Evolutionary conservation across 2,329 filamentous ascomycete species (phyloP), one percentile per base, ranked within the genome.

Genomic region (Botrytis hyacinthi): DNA sequence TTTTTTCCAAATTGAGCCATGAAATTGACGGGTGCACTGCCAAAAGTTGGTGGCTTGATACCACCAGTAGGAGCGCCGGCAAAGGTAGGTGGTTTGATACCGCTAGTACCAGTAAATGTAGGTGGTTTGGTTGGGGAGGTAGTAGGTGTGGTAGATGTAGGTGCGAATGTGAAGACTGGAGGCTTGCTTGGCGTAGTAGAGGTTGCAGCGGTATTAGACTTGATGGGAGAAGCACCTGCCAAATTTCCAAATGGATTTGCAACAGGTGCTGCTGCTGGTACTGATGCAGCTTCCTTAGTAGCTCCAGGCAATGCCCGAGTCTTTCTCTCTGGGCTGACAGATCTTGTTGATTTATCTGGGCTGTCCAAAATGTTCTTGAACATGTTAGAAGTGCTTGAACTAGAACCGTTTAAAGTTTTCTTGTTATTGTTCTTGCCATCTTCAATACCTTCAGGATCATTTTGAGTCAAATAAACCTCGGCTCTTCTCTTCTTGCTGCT

Each of bases 301-400:
- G 61, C 48, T 46, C 62, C 71, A 57, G 61, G 54, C 10, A 76
- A 65, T 61, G 72, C 46, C 29, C 70, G 57, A 3, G 62, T 71
- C 62, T 77, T 80, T 71, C 77, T 79, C 40, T 75, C 73, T n/a
- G 78, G 76, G 46, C 75, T 78, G 22, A 29, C 44, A n/a, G 37
- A 46, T 4, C 72, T 74, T 26, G 54, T 32, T 44, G 75, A 35
- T 20, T 76, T 76, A 3, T 74, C 71, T 37, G 77, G 78, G 57
- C 75, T 79, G 40, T 79, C 79, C 61, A 81, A 67, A 26, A 80
- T 79, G 37, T 74, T 75, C 63, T 78, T 80, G 75, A 81, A 80
- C 20, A 81, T 72, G 32, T 78, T 79, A 26, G 79, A 80, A 9
- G 80, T 81, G 46, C 76, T 77, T 14, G 80, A 81, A 54, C 76